These are phyloP conservation scores for Auricularia sp. DNA, from an alignment of 768 basidiomycete genomes.

Conservation along the genomic window DNA sequence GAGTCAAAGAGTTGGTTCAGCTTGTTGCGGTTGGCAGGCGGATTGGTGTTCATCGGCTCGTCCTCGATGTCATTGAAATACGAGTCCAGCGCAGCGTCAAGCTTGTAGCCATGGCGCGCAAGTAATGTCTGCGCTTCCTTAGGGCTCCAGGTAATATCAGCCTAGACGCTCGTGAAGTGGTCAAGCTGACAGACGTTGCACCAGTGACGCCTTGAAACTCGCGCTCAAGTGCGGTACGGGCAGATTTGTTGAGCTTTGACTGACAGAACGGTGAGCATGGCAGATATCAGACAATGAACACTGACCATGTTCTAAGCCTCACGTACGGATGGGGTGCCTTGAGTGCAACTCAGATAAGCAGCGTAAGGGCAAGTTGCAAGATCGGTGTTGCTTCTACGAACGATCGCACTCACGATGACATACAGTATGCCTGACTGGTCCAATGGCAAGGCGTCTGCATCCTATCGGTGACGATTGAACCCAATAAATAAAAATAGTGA, in stretches of 20 bases:
- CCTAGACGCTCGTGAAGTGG: constrained; percentile 1
- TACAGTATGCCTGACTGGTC: not conserved
- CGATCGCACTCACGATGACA: too few species aligned
- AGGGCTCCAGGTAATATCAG: not conserved
- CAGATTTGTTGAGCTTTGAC: not conserved
- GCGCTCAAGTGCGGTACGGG: not conserved
- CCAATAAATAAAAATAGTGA: too few species aligned
- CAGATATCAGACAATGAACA: too few species aligned
- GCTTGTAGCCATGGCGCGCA: constrained; percentile 52
- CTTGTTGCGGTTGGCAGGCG: constrained; percentile 32
- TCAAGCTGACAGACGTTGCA: constrained; percentile 47
- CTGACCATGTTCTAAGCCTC: too few species aligned
- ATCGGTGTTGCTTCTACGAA: too few species aligned
- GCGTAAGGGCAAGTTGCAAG: too few species aligned
- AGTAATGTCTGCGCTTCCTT: constrained; percentile 4
- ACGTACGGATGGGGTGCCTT: too few species aligned
- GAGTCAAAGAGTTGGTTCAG: constrained; percentile 49
- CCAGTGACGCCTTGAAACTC: constrained; percentile 61
- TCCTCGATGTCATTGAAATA: constrained; percentile 51
- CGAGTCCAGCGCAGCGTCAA: constrained; percentile 65
- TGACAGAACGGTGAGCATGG: too few species aligned
- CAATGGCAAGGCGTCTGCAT: not conserved
- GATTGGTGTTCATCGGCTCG: constrained; percentile 17
- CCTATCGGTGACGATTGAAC: not conserved
- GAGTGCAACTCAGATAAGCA: too few species aligned